phyloP scores from a whole-genome alignment of 2,329 filamentous ascomycete species.

The Aspergillus vadensis region DNA sequence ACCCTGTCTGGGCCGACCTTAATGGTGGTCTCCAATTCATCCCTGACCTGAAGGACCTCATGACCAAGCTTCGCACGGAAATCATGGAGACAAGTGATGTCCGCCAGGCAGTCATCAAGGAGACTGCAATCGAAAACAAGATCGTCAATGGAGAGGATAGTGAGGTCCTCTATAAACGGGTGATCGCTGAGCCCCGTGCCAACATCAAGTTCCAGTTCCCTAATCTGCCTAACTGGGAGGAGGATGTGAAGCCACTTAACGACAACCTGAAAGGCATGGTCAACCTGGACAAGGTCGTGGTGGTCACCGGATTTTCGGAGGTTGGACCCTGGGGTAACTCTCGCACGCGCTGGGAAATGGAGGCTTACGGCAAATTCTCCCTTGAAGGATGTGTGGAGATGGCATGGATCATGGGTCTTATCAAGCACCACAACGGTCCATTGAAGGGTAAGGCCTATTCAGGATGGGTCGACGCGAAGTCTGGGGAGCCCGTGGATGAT shows the following conservation, averaged over 20 bases:
- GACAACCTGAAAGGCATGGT: conserved; percentile 94
- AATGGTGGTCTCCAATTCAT: conserved; percentile 98
- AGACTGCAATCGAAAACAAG: conserved; percentile 95
- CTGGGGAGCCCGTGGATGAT: conserved; percentile 92
- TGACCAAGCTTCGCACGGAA: conserved; percentile 90
- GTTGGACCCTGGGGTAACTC: conserved; percentile 90
- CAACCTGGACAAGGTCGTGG: conserved; percentile 95
- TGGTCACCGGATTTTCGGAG: conserved; percentile 94
- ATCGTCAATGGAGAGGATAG: conserved; percentile 92
- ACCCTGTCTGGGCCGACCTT: conserved; percentile 95
- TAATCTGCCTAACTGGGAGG: conserved; percentile 83
- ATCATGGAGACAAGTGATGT: conserved; percentile 95
- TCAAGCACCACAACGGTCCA: conserved; percentile 96
- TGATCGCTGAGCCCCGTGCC: conserved; percentile 86
- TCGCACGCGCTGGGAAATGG: conserved; percentile 98
- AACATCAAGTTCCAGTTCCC: conserved; percentile 99
- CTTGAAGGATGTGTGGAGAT: conserved; percentile 98
- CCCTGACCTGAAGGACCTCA: conserved; percentile 88
- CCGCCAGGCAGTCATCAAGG: conserved; percentile 89
- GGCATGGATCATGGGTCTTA: conserved; percentile 99
- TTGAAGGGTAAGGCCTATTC: conserved; percentile 96
- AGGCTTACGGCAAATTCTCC: conserved; percentile 93
- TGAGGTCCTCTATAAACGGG: conserved; percentile 92
- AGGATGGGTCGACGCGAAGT: conserved; percentile 93
- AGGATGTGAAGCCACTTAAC: conserved; percentile 86